phyloP scores from a whole-genome alignment of 257 asterid species.

The Solanum chiquidenum region DNA sequence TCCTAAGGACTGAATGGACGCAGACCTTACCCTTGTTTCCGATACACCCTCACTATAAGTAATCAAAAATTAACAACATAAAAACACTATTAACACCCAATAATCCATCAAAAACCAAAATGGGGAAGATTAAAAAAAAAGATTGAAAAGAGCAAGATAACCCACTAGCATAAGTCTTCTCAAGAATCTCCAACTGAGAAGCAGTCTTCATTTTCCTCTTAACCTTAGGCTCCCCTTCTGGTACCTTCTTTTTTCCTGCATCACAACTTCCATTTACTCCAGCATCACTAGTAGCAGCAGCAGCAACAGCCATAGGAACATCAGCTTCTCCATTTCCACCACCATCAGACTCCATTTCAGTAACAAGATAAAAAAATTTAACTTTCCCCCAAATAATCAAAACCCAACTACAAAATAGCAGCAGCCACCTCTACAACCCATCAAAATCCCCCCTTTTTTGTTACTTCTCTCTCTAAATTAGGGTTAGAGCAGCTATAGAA shows the following conservation, averaged over 20 bases:
- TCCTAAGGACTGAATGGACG: background rate
- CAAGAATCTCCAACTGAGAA: slow-evolving; percentile 73
- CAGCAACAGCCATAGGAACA: slow-evolving; percentile 4
- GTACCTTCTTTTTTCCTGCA: slow-evolving; percentile 29
- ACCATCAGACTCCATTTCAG: slow-evolving; percentile 47
- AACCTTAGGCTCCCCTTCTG: slow-evolving; percentile 48
- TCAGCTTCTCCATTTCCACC: slow-evolving; percentile 18
- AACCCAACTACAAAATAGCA: slow-evolving; percentile 1
- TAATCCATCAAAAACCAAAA: background rate
- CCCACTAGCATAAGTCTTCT: slow-evolving; percentile 71
- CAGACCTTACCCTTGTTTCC: background rate
- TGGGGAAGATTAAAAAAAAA: background rate
- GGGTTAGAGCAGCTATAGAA: background rate
- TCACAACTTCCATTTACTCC: slow-evolving; percentile 18
- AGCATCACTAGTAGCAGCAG: background rate
- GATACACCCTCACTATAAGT: background rate
- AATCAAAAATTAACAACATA: background rate
- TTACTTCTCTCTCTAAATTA: background rate
- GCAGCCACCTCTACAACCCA: slow-evolving; percentile 11
- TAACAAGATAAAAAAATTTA: slow-evolving; percentile 1
- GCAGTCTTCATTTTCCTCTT: slow-evolving; percentile 92
- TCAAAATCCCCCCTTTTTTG: background rate
- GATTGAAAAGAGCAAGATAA: background rate
- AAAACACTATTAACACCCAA: background rate
- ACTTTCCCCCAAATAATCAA: slow-evolving; percentile 6